Percentiles rank a stretch among this genome's conserved stretches.
phyloP scores from a whole-genome alignment of 306 rosid species.

The Prunus mira region DNA sequence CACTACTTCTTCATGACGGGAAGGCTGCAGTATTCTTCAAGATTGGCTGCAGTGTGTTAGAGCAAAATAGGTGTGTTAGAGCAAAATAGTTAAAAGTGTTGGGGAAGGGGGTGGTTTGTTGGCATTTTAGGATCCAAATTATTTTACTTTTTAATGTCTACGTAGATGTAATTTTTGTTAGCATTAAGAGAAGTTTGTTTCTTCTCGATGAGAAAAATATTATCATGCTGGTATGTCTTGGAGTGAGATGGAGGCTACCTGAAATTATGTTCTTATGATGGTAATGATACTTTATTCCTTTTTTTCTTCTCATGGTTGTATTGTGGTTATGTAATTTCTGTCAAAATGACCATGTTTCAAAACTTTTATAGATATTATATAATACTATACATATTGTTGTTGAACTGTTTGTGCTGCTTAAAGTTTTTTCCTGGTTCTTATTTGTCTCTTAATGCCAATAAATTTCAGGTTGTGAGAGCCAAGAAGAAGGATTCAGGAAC shows the following conservation, averaged over 20 bases:
- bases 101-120: not conserved
- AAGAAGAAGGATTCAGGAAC: slow-evolving; percentile 88
- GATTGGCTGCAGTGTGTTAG: not conserved
- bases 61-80: too few species aligned
- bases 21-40: too few species aligned
- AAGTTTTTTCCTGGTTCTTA: slow-evolving; percentile 15
- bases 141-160: not conserved
- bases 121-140: not conserved
- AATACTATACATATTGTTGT: not conserved
- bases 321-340: not conserved
- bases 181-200: too few species aligned
- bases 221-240: not conserved
- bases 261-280: not conserved
- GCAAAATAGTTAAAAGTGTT: not conserved
- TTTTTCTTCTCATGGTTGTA: not conserved
- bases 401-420: slow-evolving; percentile 10
- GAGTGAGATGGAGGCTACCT: not conserved
- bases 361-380: not conserved
- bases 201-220: not conserved
- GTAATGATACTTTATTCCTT: not conserved
- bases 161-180: not conserved
- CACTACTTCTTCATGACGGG: too few species aligned
- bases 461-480: slow-evolving; percentile 90
- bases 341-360: slow-evolving; percentile 6
- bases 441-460: not conserved